phyloP scores from a whole-genome alignment of 306 rosid species.

The Rosa lucieae region DNA sequence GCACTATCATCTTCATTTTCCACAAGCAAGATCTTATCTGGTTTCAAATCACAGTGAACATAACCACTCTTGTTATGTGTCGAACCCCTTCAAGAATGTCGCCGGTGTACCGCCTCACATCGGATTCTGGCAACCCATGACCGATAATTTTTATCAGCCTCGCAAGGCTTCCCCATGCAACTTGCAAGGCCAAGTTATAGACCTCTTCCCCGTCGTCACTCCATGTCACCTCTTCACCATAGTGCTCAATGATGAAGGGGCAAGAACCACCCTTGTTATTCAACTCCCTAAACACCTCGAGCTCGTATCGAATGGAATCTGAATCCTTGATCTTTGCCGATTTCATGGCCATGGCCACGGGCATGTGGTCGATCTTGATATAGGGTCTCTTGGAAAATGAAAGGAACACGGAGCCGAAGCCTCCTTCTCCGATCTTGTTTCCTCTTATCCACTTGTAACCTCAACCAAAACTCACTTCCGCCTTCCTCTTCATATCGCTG shows the following conservation, averaged over 20 bases:
- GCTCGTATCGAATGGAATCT: neutral
- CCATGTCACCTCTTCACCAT: neutral
- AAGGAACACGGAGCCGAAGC: neutral
- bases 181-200: neutral
- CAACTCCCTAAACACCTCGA: neutral
- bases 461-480: neutral
- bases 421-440: neutral
- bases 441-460: neutral
- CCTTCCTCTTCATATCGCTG: neutral
- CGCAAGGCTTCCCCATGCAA: neutral
- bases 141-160: neutral
- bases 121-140: neutral
- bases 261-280: neutral
- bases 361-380: neutral
- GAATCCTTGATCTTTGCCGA: neutral
- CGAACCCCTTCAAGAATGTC: neutral
- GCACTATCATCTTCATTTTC: neutral
- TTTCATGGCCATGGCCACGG: neutral
- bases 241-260: neutral
- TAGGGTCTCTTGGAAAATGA: neutral
- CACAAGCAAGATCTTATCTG: neutral
- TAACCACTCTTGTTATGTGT: neutral
- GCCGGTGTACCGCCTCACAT: neutral
- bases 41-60: neutral
- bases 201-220: neutral